phyloP scores from a whole-genome alignment of 148 eudicot genomes.

The Salicornia ramosissima region DNA sequence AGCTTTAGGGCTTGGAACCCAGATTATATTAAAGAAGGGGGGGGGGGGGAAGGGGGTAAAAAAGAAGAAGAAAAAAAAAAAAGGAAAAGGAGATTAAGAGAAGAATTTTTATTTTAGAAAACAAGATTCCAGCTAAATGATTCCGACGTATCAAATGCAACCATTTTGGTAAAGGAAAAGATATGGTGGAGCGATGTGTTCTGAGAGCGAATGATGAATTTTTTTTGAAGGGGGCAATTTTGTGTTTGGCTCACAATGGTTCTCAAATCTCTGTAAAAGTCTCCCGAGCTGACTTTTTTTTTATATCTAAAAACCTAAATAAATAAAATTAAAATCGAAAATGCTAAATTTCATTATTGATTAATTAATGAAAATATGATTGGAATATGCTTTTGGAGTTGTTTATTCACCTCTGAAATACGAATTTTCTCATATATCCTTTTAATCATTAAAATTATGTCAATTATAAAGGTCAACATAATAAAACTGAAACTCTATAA shows the following conservation, averaged over 20 bases:
- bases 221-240: not conserved
- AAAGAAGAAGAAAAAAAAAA: too few relatives aligned
- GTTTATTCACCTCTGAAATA: too few relatives aligned
- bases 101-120: not conserved
- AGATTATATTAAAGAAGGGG: not conserved
- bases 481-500: too few relatives aligned
- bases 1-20: not conserved
- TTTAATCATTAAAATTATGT: too few relatives aligned
- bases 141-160: not conserved
- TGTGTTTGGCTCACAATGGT: conserved; percentile 13
- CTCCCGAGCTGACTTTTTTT: not conserved
- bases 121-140: not conserved
- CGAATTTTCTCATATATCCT: too few relatives aligned
- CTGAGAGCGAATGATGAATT: not conserved
- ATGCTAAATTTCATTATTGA: too few relatives aligned
- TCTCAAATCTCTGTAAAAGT: not conserved
- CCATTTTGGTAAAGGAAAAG: conserved; percentile 2
- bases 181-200: not conserved
- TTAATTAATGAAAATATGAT: too few relatives aligned
- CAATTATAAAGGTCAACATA: too few relatives aligned
- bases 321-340: too few relatives aligned
- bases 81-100: not conserved
- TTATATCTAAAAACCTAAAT: too few relatives aligned
- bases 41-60: too few relatives aligned
- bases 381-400: too few relatives aligned